Base-by-base conservation (phyloP, 2,329 filamentous ascomycete genomes). In the Diaporthe citriasiana region DNA sequence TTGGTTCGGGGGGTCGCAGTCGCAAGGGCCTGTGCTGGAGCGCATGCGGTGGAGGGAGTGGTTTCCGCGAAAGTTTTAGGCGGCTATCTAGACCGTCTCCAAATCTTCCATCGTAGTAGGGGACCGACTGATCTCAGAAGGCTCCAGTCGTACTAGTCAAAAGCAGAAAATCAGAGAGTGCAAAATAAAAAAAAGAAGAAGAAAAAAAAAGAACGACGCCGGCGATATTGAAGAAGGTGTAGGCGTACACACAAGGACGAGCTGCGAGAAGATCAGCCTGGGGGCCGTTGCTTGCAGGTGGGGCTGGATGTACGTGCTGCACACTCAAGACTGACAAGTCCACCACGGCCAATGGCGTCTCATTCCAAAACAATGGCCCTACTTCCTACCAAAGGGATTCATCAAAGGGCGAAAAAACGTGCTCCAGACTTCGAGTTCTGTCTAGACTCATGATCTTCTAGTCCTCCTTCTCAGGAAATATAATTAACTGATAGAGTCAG, bases 101-200 rank as follows among this genome's bases (percentile, higher is more conserved):
- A 35, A 63, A 51, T 60, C 55, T 71, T 63, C 55, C 69, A 71
- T 71, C 59, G 59, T 63, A 63, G 59, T 63, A 63, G 59, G 40
- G 59, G 45, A 42, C 27, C 57, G n/a, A 60, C 38, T 50, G 56
- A 51, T 5, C 17, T 40, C 27, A 33, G 25, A 63, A 40, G 47
- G 33, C 63, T 40, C 63, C 63, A 12, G 47, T 35, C 47, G 50
- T 30, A n/a, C 13, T n/a, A 33, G 12, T 63, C 30, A 40, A 51
- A 60, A 53, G 25, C 56, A 71, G 45, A n/a, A 42, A 50, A 33
- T 40, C 33, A 71, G 57, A 71, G 35, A 59, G 25, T 42, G n/a
- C 63, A 19, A 68, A 63, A n/a, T n/a, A n/a, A n/a, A n/a, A n/a
- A n/a, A n/a, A n/a, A n/a, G n/a, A n/a, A n/a, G n/a, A n/a, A n/a